phyloP scores from a whole-genome alignment of 352 stramenopile species.

The Phytophthora pistaciae region DNA sequence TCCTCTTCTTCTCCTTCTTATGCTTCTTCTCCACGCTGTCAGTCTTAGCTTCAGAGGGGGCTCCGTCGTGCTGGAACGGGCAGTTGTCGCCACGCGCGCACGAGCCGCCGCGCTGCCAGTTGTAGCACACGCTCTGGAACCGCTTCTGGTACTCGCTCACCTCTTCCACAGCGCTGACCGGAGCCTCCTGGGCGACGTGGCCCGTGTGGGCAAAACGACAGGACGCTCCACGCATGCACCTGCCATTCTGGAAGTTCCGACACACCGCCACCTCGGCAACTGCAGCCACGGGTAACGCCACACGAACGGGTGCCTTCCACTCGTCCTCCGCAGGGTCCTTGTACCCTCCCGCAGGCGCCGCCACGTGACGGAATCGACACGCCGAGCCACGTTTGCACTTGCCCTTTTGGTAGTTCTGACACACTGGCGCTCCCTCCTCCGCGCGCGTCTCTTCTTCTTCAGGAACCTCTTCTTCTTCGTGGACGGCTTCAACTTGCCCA shows the following conservation, averaged over 20 bases:
- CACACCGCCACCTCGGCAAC: conserved; percentile 61
- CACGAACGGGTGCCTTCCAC: conserved; percentile 42
- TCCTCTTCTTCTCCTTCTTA: conserved; percentile 11
- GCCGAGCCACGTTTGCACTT: conserved; percentile 72
- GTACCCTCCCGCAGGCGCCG: conserved; percentile 18
- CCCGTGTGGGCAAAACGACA: conserved; percentile 70
- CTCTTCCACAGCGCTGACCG: conserved; percentile 51
- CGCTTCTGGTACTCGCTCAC: conserved; percentile 73
- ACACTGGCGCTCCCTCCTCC: conserved; percentile 59
- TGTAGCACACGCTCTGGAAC: conserved; percentile 74
- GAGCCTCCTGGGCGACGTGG: conserved; percentile 20
- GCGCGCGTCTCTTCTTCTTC: conserved; percentile 49
- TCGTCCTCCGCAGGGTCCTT: conserved; percentile 24
- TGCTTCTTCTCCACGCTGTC: conserved; percentile 25
- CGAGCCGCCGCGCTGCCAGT: conserved; percentile 56
- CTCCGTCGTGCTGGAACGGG: conserved; percentile 59
- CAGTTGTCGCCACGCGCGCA: conserved; percentile 56
- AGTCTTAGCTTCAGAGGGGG: not conserved
- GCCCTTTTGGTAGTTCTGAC: conserved; percentile 73
- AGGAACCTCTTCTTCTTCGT: conserved; percentile 6
- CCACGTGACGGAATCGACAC: conserved; percentile 72
- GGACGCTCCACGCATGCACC: conserved; percentile 55
- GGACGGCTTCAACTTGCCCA: not conserved
- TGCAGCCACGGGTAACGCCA: conserved; percentile 43
- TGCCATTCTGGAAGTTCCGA: conserved; percentile 57